phyloP scores from a whole-genome alignment of 1,284 basidiomycete genomes.

The Leccinum angustisporum region DNA sequence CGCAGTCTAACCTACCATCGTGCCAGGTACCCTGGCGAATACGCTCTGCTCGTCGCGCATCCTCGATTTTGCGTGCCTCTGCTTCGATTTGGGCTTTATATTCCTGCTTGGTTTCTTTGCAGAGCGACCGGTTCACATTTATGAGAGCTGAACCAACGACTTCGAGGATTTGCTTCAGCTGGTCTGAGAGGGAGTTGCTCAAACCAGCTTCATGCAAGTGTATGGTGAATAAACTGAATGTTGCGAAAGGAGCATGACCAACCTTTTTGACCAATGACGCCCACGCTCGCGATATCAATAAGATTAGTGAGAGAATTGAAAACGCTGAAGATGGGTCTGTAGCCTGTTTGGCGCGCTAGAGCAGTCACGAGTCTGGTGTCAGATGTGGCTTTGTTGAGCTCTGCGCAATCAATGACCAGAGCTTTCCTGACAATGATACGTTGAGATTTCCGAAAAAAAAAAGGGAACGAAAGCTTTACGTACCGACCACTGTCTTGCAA shows the following conservation, averaged over 20 bases:
- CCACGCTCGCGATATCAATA: conserved; percentile 91
- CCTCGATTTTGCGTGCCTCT: conserved; percentile 36
- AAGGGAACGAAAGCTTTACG: conserved; percentile 16
- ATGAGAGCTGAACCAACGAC: conserved; percentile 76
- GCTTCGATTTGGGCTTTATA: conserved; percentile 37
- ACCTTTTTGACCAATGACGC: conserved; percentile 94
- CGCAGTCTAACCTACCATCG: conserved; percentile 76
- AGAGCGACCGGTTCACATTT: conserved; percentile 56
- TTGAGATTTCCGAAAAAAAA: conserved; percentile 1
- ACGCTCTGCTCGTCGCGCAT: conserved; percentile 39
- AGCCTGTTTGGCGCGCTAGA: conserved; percentile 83
- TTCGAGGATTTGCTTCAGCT: conserved; percentile 85
- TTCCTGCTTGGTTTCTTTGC: conserved; percentile 43
- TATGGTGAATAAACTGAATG: conserved; percentile 1
- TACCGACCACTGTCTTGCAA: conserved; percentile 63
- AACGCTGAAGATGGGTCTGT: conserved; percentile 90
- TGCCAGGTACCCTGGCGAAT: conserved; percentile 70
- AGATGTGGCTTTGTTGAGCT: conserved; percentile 70
- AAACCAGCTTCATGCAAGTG: conserved; percentile 65
- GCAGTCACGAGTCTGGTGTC: conserved; percentile 71
- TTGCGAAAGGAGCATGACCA: not conserved
- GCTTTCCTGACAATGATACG: conserved; percentile 49
- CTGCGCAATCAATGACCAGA: conserved; percentile 80
- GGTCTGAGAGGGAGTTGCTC: conserved; percentile 79
- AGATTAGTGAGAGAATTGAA: conserved; percentile 83